These are phyloP conservation scores for Diaporthe vaccinii DNA, from an alignment of 2,329 filamentous ascomycete species.

Conservation along the genomic window DNA sequence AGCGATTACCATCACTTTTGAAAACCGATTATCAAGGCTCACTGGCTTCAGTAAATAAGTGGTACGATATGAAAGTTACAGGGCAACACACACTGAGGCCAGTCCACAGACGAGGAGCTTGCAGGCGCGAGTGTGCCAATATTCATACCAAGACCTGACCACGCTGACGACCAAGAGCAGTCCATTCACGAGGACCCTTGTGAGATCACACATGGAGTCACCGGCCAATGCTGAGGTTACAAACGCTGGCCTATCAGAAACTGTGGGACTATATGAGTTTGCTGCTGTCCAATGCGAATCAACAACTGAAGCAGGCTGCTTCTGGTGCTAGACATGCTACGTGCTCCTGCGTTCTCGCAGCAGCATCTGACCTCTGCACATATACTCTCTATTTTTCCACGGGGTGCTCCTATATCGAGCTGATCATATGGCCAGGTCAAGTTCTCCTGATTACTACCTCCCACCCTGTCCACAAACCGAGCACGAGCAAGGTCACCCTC, in stretches of 20 bases:
- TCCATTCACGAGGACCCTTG: background rate
- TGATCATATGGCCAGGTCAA: background rate
- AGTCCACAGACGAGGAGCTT: background rate
- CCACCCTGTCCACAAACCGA: background rate
- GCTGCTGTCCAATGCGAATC: background rate
- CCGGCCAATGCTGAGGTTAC: background rate
- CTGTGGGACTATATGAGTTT: background rate
- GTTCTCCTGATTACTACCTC: background rate
- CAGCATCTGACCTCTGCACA: background rate
- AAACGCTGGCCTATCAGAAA: background rate
- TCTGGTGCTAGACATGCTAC: background rate
- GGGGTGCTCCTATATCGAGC: background rate
- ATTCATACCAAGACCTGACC: background rate
- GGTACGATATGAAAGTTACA: too few species aligned
- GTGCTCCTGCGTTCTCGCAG: background rate
- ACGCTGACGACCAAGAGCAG: background rate
- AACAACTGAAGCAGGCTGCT: background rate
- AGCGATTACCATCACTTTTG: background rate
- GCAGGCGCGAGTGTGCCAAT: background rate
- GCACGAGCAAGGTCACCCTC: background rate
- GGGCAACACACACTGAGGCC: too few species aligned
- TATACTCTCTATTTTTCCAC: background rate
- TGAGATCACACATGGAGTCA: background rate
- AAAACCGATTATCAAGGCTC: background rate
- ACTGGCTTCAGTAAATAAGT: background rate